Conservation (phyloP, 306 rosid species). For the Heteromeles arbutifolia region DNA sequence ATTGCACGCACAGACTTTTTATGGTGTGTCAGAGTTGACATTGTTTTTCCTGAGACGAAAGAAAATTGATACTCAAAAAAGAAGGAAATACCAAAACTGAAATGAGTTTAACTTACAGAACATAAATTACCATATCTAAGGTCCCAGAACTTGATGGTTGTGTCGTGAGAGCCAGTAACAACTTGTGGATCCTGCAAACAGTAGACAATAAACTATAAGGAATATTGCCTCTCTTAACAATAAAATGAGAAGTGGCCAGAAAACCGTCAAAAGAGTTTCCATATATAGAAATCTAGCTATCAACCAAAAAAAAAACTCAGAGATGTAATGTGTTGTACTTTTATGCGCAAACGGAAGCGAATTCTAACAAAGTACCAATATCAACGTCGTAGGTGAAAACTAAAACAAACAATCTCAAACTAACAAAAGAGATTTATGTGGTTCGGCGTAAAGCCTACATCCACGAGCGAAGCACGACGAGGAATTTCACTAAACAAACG, state of each 20-base stretch:
- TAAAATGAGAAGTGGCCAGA: background rate
- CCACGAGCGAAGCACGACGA: too few relatives aligned
- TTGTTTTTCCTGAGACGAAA: conserved; percentile 65
- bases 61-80: background rate
- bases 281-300: background rate
- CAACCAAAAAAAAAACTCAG: background rate
- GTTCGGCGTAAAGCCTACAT: too few relatives aligned
- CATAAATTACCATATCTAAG: conserved; percentile 79
- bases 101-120: background rate
- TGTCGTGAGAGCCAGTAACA: conserved; percentile 93
- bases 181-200: conserved; percentile 91
- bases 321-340: too few relatives aligned
- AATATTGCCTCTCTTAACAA: background rate
- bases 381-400: too few relatives aligned
- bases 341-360: too few relatives aligned
- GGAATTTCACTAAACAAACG: too few relatives aligned
- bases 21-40: conserved; percentile 91
- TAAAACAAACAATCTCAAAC: too few relatives aligned
- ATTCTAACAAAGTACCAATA: too few relatives aligned
- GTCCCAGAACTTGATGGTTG: conserved; percentile 97
- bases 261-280: background rate
- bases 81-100: background rate
- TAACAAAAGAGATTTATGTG: too few relatives aligned
- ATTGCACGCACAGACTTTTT: conserved; percentile 95
- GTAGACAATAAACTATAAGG: background rate